These are phyloP conservation scores for Aureobasidium melanogenum DNA, from an alignment of 2,329 filamentous ascomycete genomes.

Conservation along the genomic window DNA sequence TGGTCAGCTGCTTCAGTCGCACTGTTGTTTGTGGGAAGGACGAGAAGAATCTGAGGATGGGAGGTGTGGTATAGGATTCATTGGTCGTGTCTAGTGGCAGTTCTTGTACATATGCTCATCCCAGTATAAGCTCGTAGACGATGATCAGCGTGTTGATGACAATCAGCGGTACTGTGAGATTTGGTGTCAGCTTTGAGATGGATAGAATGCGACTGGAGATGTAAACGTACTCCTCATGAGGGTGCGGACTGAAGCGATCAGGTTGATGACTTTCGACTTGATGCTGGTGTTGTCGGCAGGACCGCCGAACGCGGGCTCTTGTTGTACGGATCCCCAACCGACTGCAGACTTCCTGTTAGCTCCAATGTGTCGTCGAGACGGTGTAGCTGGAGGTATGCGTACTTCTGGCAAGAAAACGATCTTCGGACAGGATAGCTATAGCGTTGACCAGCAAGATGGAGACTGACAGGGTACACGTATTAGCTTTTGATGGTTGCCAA, in stretches of 20 bases:
- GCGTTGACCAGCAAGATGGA: slow-evolving; percentile 85
- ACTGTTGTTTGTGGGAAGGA: not conserved
- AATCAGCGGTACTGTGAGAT: not conserved
- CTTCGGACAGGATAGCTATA: slow-evolving; percentile 87
- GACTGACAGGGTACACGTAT: slow-evolving; percentile 41
- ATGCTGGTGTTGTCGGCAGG: slow-evolving; percentile 63
- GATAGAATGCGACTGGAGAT: not conserved
- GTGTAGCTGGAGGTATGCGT: slow-evolving; percentile 20
- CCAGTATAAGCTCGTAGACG: slow-evolving; percentile 68
- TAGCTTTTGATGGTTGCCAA: slow-evolving; percentile 12
- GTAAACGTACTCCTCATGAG: slow-evolving; percentile 75
- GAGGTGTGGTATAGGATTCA: not conserved
- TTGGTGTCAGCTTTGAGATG: not conserved
- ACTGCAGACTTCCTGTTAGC: slow-evolving; percentile 41
- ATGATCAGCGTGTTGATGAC: slow-evolving; percentile 65
- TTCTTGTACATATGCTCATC: slow-evolving; percentile 37
- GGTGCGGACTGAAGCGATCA: slow-evolving; percentile 84
- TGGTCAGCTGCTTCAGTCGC: not conserved
- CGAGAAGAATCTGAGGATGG: not conserved
- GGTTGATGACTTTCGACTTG: slow-evolving; percentile 77
- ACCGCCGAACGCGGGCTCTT: slow-evolving; percentile 71
- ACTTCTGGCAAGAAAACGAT: slow-evolving; percentile 81
- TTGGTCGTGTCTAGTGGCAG: not conserved
- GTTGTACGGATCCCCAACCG: slow-evolving; percentile 60
- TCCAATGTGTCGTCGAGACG: not conserved